Percentiles rank a stretch among this genome's conserved stretches.
phyloP scores from a whole-genome alignment of 345 rosid genomes.

The Hibiscus trionum region DNA sequence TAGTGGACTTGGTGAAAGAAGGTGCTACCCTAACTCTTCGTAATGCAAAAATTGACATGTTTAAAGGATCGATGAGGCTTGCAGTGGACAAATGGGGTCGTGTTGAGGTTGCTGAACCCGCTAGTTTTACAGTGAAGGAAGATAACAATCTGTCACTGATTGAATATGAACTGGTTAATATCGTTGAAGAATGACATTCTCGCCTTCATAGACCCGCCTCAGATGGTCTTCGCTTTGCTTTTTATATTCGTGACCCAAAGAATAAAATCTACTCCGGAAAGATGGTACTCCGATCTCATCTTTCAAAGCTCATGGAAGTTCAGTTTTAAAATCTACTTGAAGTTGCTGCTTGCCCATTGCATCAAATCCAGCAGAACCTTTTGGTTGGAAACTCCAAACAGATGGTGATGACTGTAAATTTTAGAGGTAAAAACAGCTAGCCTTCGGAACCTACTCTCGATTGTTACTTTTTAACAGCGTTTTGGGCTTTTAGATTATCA shows the following conservation, averaged over 20 bases:
- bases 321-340: constrained; percentile 6
- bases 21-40: constrained; percentile 54
- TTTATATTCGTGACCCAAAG: constrained; percentile 17
- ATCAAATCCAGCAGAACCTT: constrained; percentile 23
- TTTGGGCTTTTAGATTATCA: constrained; percentile 11
- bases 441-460: constrained; percentile 30
- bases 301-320: constrained; percentile 20
- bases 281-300: constrained; percentile 25
- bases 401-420: constrained; percentile 14
- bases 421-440: constrained; percentile 28
- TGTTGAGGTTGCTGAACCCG: constrained; percentile 54
- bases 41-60: constrained; percentile 69
- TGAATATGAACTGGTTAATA: constrained; percentile 64
- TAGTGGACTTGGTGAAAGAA: constrained; percentile 82
- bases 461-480: constrained; percentile 16
- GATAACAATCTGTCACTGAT: constrained; percentile 67
- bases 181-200: constrained; percentile 43
- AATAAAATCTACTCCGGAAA: constrained; percentile 32
- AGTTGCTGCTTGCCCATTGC: background rate
- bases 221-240: constrained; percentile 3
- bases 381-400: background rate
- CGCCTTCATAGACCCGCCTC: background rate
- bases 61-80: constrained; percentile 75
- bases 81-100: constrained; percentile 67
- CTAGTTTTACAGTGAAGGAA: constrained; percentile 59